Evolutionary conservation across 306 rosid genomes (phyloP), one percentile per base, ranked within the genome.

Genomic region (Quercus berberidifolia): DNA sequence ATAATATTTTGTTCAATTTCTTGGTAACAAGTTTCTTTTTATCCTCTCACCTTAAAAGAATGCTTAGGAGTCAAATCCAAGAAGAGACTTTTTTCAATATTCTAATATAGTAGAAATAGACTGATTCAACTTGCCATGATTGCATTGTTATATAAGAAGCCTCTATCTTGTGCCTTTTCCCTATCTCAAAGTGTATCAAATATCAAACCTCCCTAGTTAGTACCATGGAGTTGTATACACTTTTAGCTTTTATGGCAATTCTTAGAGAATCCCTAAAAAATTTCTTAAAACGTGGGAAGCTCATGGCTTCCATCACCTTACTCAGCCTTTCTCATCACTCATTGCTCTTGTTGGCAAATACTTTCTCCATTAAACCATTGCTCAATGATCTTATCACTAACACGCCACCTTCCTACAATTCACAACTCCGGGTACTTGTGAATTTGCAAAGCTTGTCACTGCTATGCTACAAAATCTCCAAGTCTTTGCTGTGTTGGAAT

Each of bases 201-300:
- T 56, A 7, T 5, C 21, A 14, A 56, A 14, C 62, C 5, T 17
- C n/a, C 19, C 18, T 31, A 31, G 33, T 9, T 56, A 17, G 20
- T 0, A 23, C 8, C 7, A 79, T 84, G 85, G 71, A 26, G 30
- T 71, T 30, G 64, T 5, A 5, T 13, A 35, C 28, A 75, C 43
- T 77, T 54, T 72, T 68, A 21, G 35, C 71, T 12, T 31, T 31
- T 31, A 17, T 71, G 11, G 55, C 54, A 55, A 72, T 59, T 52
- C 73, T 80, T 4, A 56, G 54, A 33, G 73, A 78, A 81, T 41
- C 81, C 55, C 76, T 6, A 6, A 54, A 78, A 19, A 46, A 75
- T 25, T 78, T 78, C 51, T 28, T 58, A 9, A 75, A 31, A 56
- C 78, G 75, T 58, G 64, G 73, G 25, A 76, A 33, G 80, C 56